A percentile compares a stretch with the other conserved stretches of the same genome.
These are phyloP conservation scores for Inonotus obliquus DNA, from an alignment of 1,284 basidiomycete species.

Conservation along the genomic window DNA sequence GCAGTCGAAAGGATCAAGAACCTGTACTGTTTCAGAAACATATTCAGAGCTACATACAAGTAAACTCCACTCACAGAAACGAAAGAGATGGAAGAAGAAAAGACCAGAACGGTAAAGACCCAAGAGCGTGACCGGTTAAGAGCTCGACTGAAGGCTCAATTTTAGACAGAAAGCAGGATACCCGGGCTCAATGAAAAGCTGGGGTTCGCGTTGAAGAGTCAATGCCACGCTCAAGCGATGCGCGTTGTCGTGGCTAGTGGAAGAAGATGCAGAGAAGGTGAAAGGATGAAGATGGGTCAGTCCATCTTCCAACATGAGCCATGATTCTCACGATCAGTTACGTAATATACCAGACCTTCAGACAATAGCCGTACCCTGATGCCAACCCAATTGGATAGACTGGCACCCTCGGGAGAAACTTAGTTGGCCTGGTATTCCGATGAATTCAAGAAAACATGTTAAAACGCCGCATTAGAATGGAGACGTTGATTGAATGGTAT, in stretches of 20 bases:
- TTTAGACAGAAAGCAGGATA: conserved; percentile 9
- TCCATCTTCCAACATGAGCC: conserved; percentile 2
- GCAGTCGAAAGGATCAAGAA: conserved; percentile 5
- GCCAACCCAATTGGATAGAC: no score
- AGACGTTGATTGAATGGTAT: not conserved
- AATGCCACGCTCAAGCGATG: conserved; percentile 12
- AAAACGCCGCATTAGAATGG: no score
- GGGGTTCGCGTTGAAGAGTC: conserved; percentile 9
- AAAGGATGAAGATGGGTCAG: conserved; percentile 1
- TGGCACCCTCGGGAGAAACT: no score
- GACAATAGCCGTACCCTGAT: not conserved
- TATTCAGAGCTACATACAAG: not conserved
- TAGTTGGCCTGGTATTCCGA: not conserved
- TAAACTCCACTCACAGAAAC: not conserved
- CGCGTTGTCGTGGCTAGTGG: not conserved
- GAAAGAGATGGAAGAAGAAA: conserved; percentile 3
- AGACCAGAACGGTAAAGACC: conserved; percentile 11
- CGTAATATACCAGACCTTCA: not conserved
- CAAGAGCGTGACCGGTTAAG: conserved; percentile 2
- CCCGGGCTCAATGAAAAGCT: conserved; percentile 16
- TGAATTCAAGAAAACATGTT: no score
- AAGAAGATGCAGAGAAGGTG: conserved; percentile 13
- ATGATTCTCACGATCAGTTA: conserved; percentile 5
- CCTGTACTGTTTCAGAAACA: not conserved
- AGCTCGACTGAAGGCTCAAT: not conserved